A percentile compares a stretch with the other conserved stretches of the same genome.
These are phyloP conservation scores for Umbelopsis isabellina DNA, from an alignment of 192 early-diverging fungal genomes.

Conservation along the genomic window DNA sequence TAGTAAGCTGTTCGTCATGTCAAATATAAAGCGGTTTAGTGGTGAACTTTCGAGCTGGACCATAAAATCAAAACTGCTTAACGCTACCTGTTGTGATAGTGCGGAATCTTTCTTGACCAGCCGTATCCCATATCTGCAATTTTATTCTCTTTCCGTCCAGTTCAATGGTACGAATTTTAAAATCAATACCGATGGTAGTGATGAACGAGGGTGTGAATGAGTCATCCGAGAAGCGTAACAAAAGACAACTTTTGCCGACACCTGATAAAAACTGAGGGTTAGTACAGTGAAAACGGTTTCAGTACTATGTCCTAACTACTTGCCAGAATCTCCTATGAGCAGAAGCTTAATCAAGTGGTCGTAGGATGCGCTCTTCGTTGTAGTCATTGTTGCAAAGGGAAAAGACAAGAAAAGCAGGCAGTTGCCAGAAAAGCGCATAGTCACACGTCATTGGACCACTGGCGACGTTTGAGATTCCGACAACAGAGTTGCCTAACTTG, in stretches of 20 bases:
- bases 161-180: slow-evolving; percentile 99
- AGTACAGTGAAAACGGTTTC: background rate
- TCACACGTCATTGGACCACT: too few species aligned
- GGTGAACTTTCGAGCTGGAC: background rate
- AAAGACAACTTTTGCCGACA: slow-evolving; percentile 95
- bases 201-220: slow-evolving; percentile 99
- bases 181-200: slow-evolving; percentile 99
- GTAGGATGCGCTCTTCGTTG: slow-evolving; percentile 88
- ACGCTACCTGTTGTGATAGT: slow-evolving; percentile 92
- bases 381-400: slow-evolving; percentile 55
- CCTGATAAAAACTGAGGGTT: slow-evolving; percentile 51
- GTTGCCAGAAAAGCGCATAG: background rate
- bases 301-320: slow-evolving; percentile 15
- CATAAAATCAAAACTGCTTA: background rate
- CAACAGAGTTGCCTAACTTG: too few species aligned
- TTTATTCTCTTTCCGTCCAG: slow-evolving; percentile 99
- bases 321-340: slow-evolving; percentile 94
- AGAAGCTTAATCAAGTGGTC: slow-evolving; percentile 98
- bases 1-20: slow-evolving; percentile 78
- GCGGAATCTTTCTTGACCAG: slow-evolving; percentile 98
- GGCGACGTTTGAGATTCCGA: too few species aligned
- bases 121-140: slow-evolving; percentile 99
- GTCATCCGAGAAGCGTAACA: slow-evolving; percentile 98
- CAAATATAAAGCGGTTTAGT: background rate
- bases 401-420: background rate